Evolutionary conservation across 2,329 filamentous ascomycete species (phyloP).

Genomic region (Pseudogymnoascus sp.): DNA sequence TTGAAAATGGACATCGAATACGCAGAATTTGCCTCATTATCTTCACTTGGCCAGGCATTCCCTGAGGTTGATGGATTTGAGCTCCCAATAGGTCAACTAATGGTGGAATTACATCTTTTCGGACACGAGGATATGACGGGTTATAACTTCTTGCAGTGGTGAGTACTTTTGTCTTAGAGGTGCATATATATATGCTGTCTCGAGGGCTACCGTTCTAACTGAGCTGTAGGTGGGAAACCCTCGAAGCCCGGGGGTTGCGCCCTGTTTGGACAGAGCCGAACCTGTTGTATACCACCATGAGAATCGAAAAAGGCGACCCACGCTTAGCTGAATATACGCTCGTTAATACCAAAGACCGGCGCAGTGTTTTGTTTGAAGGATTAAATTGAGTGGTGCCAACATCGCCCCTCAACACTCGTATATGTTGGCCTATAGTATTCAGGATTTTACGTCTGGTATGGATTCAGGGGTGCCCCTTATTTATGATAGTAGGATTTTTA

Average conservation of each 20-base stretch:
- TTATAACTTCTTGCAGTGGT: conserved; percentile 24
- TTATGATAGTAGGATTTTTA: background rate
- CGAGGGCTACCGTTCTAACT: background rate
- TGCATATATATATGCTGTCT: background rate
- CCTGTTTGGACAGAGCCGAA: conserved; percentile 27
- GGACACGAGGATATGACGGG: conserved; percentile 18
- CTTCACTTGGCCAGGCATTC: conserved; percentile 24
- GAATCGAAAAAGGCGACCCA: conserved; percentile 19
- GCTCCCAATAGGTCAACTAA: conserved; percentile 21
- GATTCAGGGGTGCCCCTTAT: background rate
- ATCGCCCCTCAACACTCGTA: background rate
- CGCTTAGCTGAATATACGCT: conserved; percentile 27
- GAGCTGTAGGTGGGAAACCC: conserved; percentile 23
- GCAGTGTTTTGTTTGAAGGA: conserved; percentile 13
- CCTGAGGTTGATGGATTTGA: conserved; percentile 15
- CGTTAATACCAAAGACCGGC: conserved; percentile 25
- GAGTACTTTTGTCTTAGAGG: background rate
- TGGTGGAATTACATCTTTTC: conserved; percentile 25
- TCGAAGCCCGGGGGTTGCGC: conserved; percentile 27
- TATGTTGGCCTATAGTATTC: background rate
- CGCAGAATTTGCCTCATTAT: conserved; percentile 32
- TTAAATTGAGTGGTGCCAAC: background rate
- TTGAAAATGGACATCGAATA: conserved; percentile 39
- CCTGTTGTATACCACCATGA: conserved; percentile 22
- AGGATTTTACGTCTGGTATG: background rate